Evolutionary conservation across 2,329 filamentous ascomycete genomes (phyloP), one percentile per base, ranked within the genome.

Genomic region (Dothideomycetes sp.): DNA sequence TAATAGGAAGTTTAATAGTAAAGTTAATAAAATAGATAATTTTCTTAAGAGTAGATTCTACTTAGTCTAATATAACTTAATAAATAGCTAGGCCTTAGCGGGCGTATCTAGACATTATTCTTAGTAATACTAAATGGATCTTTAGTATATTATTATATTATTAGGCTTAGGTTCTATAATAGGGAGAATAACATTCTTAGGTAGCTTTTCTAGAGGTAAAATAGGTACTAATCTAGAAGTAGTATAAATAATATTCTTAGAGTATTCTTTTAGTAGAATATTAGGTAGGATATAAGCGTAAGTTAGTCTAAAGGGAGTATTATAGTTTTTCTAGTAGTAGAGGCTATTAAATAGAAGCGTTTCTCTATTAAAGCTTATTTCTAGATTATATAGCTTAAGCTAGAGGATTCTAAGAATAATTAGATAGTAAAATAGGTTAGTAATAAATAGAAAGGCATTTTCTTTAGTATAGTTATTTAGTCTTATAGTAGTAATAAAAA

Each of bases 1-100:
- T n/a, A 16, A 35, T 25, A 35, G 22, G 33, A 17, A 35, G 33
- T 35, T 35, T 13, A 13, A 25, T 5, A 35, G 33, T 20, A 13
- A 16, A 16, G 29, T 31, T 18, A 33, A n/a, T 20, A 20, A 11
- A 11, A 11, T 7, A 19, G 16, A 18, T 10, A 20, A 20, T 19
- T 18, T 33, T 18, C 16, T 33, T n/a, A 6, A 33, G 30, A 18
- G 30, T 12, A 33, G 16, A 16, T 33, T 33, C 30, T 20, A 33
- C 30, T 33, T 33, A 20, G 16, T 33, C 5, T 33, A 33, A n/a
- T 20, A n/a, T 20, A 33, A 33, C n/a, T 15, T 33, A 20, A 18
- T 33, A 20, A n/a, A 33, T 20, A 19, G 16, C 5, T 25, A 19
- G 12, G 16, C 22, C 33, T 4, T 16, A 10, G 16, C n/a, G 3